phyloP scores from a whole-genome alignment of 306 rosid genomes.

The Acacia melanoxylon region DNA sequence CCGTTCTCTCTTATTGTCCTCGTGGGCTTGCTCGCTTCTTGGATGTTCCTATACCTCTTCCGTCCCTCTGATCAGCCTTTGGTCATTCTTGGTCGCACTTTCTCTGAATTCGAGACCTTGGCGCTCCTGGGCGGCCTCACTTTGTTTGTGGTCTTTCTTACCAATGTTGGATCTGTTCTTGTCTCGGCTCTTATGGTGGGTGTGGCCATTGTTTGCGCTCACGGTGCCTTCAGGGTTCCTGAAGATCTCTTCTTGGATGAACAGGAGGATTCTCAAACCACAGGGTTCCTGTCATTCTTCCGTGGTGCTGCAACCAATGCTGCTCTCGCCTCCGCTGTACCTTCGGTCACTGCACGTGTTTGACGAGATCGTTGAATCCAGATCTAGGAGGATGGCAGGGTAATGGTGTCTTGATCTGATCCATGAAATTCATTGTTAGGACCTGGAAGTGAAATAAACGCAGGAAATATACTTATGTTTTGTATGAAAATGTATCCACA shows the following conservation, averaged over 20 bases:
- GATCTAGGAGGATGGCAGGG: not conserved
- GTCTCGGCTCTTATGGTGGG: constrained; percentile 59
- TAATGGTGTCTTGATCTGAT: constrained; percentile 31
- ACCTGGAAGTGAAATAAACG: constrained; percentile 13
- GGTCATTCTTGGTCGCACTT: constrained; percentile 58
- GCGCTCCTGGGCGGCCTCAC: constrained; percentile 47
- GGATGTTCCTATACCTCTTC: constrained; percentile 77
- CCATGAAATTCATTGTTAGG: constrained; percentile 3
- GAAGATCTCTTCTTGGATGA: constrained; percentile 73
- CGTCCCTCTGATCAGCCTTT: constrained; percentile 74
- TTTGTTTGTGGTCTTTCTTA: constrained; percentile 59
- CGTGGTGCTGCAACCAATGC: constrained; percentile 51
- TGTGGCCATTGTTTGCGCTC: constrained; percentile 49
- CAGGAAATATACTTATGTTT: not conserved
- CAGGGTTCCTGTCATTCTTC: constrained; percentile 56
- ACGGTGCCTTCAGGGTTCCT: constrained; percentile 68
- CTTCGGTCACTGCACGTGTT: constrained; percentile 42
- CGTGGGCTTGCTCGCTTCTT: constrained; percentile 54
- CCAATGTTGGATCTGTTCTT: constrained; percentile 66
- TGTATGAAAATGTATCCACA: not conserved
- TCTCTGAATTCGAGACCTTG: constrained; percentile 54
- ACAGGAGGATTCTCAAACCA: constrained; percentile 43
- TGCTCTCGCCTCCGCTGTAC: constrained; percentile 45
- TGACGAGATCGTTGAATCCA: constrained; percentile 25
- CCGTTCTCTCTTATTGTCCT: constrained; percentile 59